Base-by-base conservation (phyloP, 495 filamentous ascomycete genomes). In the Copromyces sp. region DNA sequence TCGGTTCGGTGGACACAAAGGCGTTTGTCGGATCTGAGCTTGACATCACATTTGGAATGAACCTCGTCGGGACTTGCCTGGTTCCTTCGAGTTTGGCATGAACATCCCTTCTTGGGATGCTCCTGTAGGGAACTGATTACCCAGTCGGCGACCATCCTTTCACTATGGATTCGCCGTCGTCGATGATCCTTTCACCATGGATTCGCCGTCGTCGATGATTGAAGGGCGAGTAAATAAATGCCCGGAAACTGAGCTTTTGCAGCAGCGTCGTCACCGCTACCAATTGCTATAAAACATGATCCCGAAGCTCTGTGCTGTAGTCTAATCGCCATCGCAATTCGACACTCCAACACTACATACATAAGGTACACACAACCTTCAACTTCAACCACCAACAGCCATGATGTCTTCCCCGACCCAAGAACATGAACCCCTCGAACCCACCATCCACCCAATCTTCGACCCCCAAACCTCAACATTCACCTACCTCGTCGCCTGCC, bases 401-500 rank as follows among this genome's bases (percentile, higher is more conserved):
- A 29, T 53, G 44, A 29, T 53, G 44, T 47, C 44, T 20, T 47
- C 44, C n/a, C 3, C 44, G 3, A 9, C 69, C 8, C 37, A 6
- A 5, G 14, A 17, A 44, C 37, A 6, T 2, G 14, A 17, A 44
- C 16, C 45, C 7, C 35, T 73, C 70, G 70, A 78, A 12, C 79
- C 80, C 32, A 73, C 59, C 44, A 70, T 80, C 71, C 75, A 80
- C 70, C 12, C 76, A 68, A 29, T 75, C 75, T 80, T 83, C 72
- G 73, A 84, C 68, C 81, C 84, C n/a, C 3, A 32, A 6, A 82
- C 78, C 2, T 80, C 82, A n/a, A 90, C 88, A 61, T 90, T 86
- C 86, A 88, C 90, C 73, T 90, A 89, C 75, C 75, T 90, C n/a
- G 82, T 90, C 3, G 85, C 83, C 4, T 86, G 88, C 74, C 83